Evolutionary conservation across 73 alveolate species (phyloP), one percentile per base, ranked within the genome.

Genomic region (Loxodes magnus): DNA sequence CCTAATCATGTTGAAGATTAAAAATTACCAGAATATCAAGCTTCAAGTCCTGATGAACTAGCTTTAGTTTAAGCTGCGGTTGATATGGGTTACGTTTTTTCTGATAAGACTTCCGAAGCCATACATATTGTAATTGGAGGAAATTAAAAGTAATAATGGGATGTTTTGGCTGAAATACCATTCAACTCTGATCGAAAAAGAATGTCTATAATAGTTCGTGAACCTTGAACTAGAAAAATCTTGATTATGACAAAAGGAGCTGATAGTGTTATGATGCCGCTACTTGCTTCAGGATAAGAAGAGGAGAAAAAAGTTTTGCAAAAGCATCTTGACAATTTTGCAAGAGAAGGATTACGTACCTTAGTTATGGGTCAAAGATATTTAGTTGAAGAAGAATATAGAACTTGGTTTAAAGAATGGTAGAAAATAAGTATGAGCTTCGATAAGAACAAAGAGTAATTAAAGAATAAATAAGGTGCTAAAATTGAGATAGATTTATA

Each of bases 121-220:
- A 24, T 25, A n/a, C 37, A 59, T 10, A 23, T 27, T 33, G 75
- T 62, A 3, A 35, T 28, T 31, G 65, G 64, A 57, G 54, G 46
- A 7, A 36, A 41, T 12, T 56, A 66, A 50, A 60, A 59, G 36
- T 68, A 54, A 30, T 77, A 83, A 51, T 67, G 86, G 35, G 70
- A 74, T 36, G 58, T 81, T 51, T 64, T 68, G 34, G 86, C 87
- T 67, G 95, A 90, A 28, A 34, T 69, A 4, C 77, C 71, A 39
- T 93, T 93, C 67, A 84, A 52, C 57, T 75, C 96, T 35, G 95
- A 78, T 60, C 77, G 99, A 58, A 93, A 93, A 64, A 64, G 99
- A 63, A 89, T 87, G 97, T 66, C 96, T 6, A 86, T 87, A 0
- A 52, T 93, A 16, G 54, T 87, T 3, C 67, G 74, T 39, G 98